Evolutionary conservation across 768 basidiomycete species (phyloP).

Genomic region (Steccherinum ochraceum): DNA sequence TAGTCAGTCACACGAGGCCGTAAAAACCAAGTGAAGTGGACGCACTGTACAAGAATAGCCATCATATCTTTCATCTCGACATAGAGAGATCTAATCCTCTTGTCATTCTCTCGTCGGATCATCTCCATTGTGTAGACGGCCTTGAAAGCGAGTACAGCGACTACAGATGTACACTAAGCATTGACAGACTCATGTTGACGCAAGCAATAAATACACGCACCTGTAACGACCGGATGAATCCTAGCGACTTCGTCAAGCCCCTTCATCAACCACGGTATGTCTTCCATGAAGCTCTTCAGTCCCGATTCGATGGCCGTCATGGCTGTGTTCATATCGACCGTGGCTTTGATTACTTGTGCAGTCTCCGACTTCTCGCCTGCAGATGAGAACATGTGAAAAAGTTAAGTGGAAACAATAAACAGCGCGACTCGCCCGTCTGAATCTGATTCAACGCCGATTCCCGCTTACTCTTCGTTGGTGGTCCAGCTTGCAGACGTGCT

Average conservation of each 20-base stretch:
- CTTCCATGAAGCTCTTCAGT: conserved; percentile 18
- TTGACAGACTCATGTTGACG: too few relatives aligned
- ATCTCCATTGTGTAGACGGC: conserved; percentile 42
- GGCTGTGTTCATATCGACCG: background rate
- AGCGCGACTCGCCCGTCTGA: too few relatives aligned
- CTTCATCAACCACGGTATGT: conserved; percentile 20
- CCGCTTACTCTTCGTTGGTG: background rate
- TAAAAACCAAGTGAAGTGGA: conserved; percentile 8
- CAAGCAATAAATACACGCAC: conserved; percentile 9
- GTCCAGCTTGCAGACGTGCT: background rate
- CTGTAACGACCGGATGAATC: conserved; percentile 24
- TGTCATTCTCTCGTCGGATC: conserved; percentile 45
- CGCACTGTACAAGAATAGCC: conserved; percentile 38
- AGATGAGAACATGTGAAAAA: too few relatives aligned
- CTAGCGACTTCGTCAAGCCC: conserved; percentile 22
- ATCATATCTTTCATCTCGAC: conserved; percentile 48
- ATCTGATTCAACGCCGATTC: background rate
- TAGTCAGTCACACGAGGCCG: too few relatives aligned
- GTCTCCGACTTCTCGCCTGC: background rate
- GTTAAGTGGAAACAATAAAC: too few relatives aligned
- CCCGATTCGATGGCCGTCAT: conserved; percentile 11
- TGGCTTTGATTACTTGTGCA: background rate
- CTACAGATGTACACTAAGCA: conserved; percentile 15
- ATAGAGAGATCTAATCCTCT: conserved; percentile 38
- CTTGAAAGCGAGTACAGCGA: conserved; percentile 44